Base-by-base conservation (phyloP, 2,329 filamentous ascomycete genomes). In the Talaromyces sp. region DNA sequence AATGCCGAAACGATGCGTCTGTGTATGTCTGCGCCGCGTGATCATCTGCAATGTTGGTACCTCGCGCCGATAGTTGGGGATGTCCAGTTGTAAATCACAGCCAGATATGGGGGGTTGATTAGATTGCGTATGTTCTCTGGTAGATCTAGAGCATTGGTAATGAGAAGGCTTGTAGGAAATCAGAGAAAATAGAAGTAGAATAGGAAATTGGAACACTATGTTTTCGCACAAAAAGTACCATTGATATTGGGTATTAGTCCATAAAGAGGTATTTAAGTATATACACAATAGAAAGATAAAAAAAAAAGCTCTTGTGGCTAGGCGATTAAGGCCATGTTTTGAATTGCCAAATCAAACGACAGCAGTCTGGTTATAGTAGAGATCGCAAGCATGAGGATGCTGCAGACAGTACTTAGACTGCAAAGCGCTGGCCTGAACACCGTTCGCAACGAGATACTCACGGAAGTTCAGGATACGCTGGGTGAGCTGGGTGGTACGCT, bases 381-480 rank as follows among this genome's bases (percentile, higher is more conserved):
- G 61, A 66, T 84, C 82, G 57, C 82, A 85, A 47, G 78, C 75
- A 65, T 85, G 82, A 11, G 82, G 81, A 61, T 84, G 76, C 70
- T 82, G 75, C 45, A 81, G 58, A 62, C 82, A 85, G 62, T 83
- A 84, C 70, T 83, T 83, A 10, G 82, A 80, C 66, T 82, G 76
- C 49, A 84, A 57, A 2, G 78, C 75, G 17, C 75, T 65, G 10
- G 82, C 82, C 56, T 70, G 67, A 1, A 84, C 71, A 2, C 80
- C 80, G 57, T 78, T 81, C 1, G 80, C 80, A 46, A 84, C 75
- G 6, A 85, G 70, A 56, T 83, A 84, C 70, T 85, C 82, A 35
- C 82, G 75, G 70, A 84, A 84, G 65, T 85, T 85, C 10, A 84
- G 62, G 46, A 85, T 78, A 4, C 82, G 74, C 69, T 82, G 80